Conservation (phyloP, 2,329 filamentous ascomycete genomes). For the Fonsecaea erecta region DNA sequence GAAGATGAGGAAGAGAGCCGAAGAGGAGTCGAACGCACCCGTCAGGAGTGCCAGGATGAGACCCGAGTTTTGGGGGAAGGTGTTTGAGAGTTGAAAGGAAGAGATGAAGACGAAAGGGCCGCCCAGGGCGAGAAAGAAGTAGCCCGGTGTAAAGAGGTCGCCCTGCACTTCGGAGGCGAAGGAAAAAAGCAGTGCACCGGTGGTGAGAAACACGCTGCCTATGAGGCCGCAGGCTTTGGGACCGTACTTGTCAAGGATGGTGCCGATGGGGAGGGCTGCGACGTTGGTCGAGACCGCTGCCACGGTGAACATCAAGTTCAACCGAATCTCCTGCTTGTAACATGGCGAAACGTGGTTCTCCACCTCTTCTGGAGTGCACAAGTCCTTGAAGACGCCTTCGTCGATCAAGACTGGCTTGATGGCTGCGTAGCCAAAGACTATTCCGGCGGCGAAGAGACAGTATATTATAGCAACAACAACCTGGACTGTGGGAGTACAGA, state of each 20-base stretch:
- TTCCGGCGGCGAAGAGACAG: conserved; percentile 76
- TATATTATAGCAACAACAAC: conserved; percentile 71
- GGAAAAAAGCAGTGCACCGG: conserved; percentile 74
- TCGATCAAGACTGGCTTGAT: conserved; percentile 78
- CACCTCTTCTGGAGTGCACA: conserved; percentile 62
- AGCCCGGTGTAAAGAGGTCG: conserved; percentile 75
- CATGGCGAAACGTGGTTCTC: conserved; percentile 58
- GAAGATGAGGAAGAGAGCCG: conserved; percentile 76
- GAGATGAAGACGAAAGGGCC: conserved; percentile 83
- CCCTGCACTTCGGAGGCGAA: conserved; percentile 68
- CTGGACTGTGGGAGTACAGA: conserved; percentile 60
- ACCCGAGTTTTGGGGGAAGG: conserved; percentile 76
- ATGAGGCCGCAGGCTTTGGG: conserved; percentile 75
- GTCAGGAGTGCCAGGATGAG: conserved; percentile 80
- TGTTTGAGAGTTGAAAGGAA: conserved; percentile 82
- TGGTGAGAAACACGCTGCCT: conserved; percentile 69
- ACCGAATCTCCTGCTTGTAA: conserved; percentile 62
- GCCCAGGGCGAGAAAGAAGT: conserved; percentile 75
- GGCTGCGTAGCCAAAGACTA: conserved; percentile 84
- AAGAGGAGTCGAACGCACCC: conserved; percentile 82
- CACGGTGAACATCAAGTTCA: conserved; percentile 92
- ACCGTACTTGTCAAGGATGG: conserved; percentile 80
- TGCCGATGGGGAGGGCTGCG: conserved; percentile 80
- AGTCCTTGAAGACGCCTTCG: conserved; percentile 71
- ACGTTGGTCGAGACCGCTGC: conserved; percentile 89